These are phyloP conservation scores for Collybia sordida DNA, from an alignment of 768 basidiomycete species.

Conservation along the genomic window DNA sequence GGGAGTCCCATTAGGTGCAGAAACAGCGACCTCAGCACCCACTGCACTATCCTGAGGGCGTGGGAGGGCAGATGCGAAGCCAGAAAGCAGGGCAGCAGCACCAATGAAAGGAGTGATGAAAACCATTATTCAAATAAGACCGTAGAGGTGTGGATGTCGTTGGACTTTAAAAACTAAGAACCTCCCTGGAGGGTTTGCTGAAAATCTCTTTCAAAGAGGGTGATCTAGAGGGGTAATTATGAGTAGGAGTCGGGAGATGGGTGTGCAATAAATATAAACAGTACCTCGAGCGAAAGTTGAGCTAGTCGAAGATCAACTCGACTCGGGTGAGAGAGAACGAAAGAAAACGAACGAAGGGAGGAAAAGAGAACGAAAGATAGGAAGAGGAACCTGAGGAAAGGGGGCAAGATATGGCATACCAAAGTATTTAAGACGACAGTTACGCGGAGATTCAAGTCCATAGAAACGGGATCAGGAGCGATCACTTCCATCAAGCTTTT, in stretches of 20 bases:
- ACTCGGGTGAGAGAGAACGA: slow-evolving; percentile 46
- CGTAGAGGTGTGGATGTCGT: slow-evolving; percentile 47
- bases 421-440: slow-evolving; percentile 22
- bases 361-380: slow-evolving; percentile 32
- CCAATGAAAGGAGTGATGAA: slow-evolving; percentile 53
- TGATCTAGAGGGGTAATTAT: slow-evolving; percentile 41
- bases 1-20: slow-evolving; percentile 45
- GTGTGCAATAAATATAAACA: slow-evolving; percentile 10
- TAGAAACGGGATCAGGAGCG: slow-evolving; percentile 28
- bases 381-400: slow-evolving; percentile 19
- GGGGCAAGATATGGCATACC: slow-evolving; percentile 12
- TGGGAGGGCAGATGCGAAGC: slow-evolving; percentile 49
- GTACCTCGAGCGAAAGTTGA: slow-evolving; percentile 56
- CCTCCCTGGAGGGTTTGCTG: slow-evolving; percentile 64
- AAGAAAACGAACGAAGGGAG: slow-evolving; percentile 37
- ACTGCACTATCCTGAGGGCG: slow-evolving; percentile 37
- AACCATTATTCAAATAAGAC: slow-evolving; percentile 59
- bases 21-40: slow-evolving; percentile 37
- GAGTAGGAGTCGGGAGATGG: slow-evolving; percentile 5
- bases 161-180: slow-evolving; percentile 42
- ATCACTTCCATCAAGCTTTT: not conserved
- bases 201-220: slow-evolving; percentile 72
- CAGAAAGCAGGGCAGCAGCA: slow-evolving; percentile 52
- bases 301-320: slow-evolving; percentile 69
- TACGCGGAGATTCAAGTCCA: slow-evolving; percentile 24